Evolutionary conservation across 768 basidiomycete species (phyloP).

Genomic region (Termitomyces sp.): DNA sequence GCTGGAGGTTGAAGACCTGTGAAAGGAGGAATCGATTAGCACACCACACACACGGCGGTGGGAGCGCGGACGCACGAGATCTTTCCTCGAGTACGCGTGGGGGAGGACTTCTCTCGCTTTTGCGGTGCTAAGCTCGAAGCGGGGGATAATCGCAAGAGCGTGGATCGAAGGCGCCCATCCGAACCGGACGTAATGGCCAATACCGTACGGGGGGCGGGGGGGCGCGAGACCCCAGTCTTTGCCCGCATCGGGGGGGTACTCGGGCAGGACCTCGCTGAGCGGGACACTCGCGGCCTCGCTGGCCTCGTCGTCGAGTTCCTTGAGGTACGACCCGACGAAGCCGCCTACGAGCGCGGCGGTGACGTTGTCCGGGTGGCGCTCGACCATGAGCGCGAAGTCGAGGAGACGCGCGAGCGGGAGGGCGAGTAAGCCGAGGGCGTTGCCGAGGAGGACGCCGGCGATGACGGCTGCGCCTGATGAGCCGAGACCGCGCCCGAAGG

Average conservation of each 20-base stretch:
- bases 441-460: slow-evolving; percentile 88
- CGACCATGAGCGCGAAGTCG: slow-evolving; percentile 98
- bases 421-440: slow-evolving; percentile 70
- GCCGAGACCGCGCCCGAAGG: slow-evolving; percentile 95
- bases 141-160: slow-evolving; percentile 91
- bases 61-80: slow-evolving; percentile 58
- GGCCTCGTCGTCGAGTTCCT: slow-evolving; percentile 80
- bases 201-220: slow-evolving; percentile 84
- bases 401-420: slow-evolving; percentile 72
- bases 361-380: slow-evolving; percentile 98
- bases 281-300: slow-evolving; percentile 86
- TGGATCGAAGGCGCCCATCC: slow-evolving; percentile 81
- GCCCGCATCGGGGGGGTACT: slow-evolving; percentile 90
- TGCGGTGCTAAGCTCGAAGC: slow-evolving; percentile 95
- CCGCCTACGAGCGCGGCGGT: slow-evolving; percentile 96
- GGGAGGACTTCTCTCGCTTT: slow-evolving; percentile 92
- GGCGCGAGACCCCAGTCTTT: slow-evolving; percentile 85
- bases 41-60: no score
- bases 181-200: slow-evolving; percentile 92
- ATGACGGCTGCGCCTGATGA: slow-evolving; percentile 99
- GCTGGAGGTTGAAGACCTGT: slow-evolving; percentile 98
- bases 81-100: slow-evolving; percentile 76
- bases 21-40: background rate
- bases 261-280: slow-evolving; percentile 91
- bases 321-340: slow-evolving; percentile 93